These are phyloP conservation scores for Tagetes erecta DNA, from an alignment of 129 eudicot species.

Conservation along the genomic window DNA sequence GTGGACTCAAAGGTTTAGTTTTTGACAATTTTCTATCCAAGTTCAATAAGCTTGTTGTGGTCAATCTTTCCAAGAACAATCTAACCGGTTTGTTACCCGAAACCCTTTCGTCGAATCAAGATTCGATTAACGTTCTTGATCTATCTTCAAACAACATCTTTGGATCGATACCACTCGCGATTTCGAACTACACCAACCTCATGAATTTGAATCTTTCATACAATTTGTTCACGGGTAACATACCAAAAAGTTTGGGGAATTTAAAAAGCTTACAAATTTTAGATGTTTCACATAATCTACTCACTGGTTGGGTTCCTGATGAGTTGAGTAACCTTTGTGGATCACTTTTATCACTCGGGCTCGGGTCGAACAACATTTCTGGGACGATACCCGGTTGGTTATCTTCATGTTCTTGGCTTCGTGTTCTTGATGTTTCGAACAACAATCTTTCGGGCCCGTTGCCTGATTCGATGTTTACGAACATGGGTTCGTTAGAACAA, in stretches of 20 bases:
- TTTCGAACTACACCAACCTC: conserved; percentile 66
- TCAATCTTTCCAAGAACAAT: conserved; percentile 67
- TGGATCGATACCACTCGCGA: conserved; percentile 48
- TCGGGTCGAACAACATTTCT: conserved; percentile 63
- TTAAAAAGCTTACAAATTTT: conserved; percentile 57
- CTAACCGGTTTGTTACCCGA: conserved; percentile 63
- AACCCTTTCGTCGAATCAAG: conserved; percentile 44
- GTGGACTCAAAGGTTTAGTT: conserved; percentile 58
- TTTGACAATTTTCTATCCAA: conserved; percentile 43
- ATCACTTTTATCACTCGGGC: conserved; percentile 55
- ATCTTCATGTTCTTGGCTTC: conserved; percentile 70
- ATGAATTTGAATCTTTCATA: conserved; percentile 55
- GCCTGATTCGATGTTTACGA: conserved; percentile 54
- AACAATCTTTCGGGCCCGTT: conserved; percentile 72
- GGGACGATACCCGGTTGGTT: conserved; percentile 71
- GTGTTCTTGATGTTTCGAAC: conserved; percentile 67
- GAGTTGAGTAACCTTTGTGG: conserved; percentile 63
- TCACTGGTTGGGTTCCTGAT: conserved; percentile 71
- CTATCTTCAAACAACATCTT: conserved; percentile 55
- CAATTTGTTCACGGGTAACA: conserved; percentile 56
- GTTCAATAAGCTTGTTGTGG: conserved; percentile 53
- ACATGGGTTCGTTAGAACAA: conserved; percentile 56
- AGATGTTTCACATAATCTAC: conserved; percentile 77
- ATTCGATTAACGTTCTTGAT: conserved; percentile 58
- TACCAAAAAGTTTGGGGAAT: conserved; percentile 52